Percentiles rank a stretch among this genome's conserved stretches.
phyloP scores from a whole-genome alignment of 2,329 filamentous ascomycete genomes.

The Trichophyton benhamiae region DNA sequence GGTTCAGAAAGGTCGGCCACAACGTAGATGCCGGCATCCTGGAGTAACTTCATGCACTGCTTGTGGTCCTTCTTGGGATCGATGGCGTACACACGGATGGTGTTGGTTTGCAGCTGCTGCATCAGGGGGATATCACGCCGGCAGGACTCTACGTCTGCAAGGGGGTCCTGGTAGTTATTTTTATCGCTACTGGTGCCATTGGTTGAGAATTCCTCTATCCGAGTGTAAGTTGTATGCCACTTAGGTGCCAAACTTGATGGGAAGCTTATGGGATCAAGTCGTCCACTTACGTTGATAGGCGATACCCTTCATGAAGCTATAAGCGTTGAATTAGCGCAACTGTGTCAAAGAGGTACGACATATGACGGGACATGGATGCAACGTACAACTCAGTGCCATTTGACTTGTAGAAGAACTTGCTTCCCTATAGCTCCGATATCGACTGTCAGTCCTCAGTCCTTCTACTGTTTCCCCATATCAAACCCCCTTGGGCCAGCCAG shows the following conservation, averaged over 20 bases:
- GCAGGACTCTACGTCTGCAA: constrained; percentile 60
- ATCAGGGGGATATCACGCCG: constrained; percentile 77
- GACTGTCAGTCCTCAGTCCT: background rate
- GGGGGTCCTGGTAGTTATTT: constrained; percentile 63
- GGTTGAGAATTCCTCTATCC: constrained; percentile 45
- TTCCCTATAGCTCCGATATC: constrained; percentile 41
- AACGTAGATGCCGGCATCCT: constrained; percentile 84
- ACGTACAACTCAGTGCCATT: constrained; percentile 59
- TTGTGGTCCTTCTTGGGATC: constrained; percentile 67
- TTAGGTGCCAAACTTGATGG: no score
- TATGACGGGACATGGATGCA: background rate
- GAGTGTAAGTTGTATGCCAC: background rate
- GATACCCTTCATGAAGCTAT: constrained; percentile 73
- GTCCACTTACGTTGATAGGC: constrained; percentile 63
- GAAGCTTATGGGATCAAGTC: no score
- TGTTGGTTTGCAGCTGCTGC: constrained; percentile 69
- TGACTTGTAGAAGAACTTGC: constrained; percentile 82
- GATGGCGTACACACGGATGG: constrained; percentile 89
- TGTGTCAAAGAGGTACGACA: constrained; percentile 7
- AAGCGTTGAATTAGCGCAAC: constrained; percentile 11
- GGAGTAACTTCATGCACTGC: constrained; percentile 71
- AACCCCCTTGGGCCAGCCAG: background rate
- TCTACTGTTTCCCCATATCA: background rate
- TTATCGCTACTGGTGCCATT: constrained; percentile 42
- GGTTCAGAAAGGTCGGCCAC: constrained; percentile 84